Evolutionary conservation across 2,329 filamentous ascomycete genomes (phyloP).

Genomic region (Colletotrichum kahawae): DNA sequence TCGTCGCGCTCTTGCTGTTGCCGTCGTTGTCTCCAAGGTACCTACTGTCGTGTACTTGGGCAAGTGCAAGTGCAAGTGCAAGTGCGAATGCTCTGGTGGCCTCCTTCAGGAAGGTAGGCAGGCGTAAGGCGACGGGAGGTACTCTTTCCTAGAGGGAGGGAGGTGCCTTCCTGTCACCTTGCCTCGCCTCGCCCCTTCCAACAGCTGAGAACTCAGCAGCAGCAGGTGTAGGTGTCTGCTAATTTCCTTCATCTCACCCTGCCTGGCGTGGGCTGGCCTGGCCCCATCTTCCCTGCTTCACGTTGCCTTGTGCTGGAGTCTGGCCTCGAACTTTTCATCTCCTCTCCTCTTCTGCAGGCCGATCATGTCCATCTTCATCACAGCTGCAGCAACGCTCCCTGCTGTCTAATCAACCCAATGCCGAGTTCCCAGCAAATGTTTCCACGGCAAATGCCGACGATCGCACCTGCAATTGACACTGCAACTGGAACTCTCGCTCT

Average conservation of each 20-base stretch:
- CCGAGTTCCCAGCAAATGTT: background rate
- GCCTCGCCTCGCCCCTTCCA: background rate
- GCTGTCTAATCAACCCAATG: conserved; percentile 3
- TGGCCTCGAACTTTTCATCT: conserved; percentile 1
- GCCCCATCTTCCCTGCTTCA: background rate
- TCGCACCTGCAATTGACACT: background rate
- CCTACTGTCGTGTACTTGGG: too few species aligned
- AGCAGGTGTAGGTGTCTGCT: background rate
- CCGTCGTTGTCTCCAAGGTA: background rate
- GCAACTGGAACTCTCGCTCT: background rate
- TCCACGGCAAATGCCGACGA: background rate
- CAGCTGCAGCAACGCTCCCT: conserved; percentile 8
- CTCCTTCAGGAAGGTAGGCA: background rate
- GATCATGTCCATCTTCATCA: conserved; percentile 20
- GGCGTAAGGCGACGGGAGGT: background rate
- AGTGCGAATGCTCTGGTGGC: background rate
- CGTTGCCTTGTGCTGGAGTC: conserved; percentile 1
- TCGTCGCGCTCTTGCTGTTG: background rate
- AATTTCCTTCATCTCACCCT: background rate
- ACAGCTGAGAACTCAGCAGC: background rate
- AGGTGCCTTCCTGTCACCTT: background rate
- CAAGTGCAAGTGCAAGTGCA: background rate
- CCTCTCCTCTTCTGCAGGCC: background rate
- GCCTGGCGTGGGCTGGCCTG: background rate
- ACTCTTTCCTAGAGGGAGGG: background rate